phyloP scores from a whole-genome alignment of 2,329 filamentous ascomycete genomes.

The Colletotrichum viniferum region DNA sequence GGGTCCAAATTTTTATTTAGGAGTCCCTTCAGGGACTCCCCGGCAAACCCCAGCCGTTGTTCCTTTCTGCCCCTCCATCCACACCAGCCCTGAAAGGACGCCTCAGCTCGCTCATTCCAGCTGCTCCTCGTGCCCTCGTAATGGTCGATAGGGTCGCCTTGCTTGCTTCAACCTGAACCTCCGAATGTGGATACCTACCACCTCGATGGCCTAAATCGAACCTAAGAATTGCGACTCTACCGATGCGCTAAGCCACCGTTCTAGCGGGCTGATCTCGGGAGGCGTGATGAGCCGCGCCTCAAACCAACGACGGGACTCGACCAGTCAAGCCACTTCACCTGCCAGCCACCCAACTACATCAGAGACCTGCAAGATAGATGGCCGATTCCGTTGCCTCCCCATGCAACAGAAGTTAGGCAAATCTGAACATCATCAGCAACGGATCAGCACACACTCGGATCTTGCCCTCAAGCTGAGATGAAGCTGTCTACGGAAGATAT shows the following conservation, averaged over 20 bases:
- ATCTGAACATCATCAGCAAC: neutral
- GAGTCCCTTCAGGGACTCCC: slow-evolving; percentile 16
- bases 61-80: neutral
- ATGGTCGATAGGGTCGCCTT: neutral
- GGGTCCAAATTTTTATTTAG: slow-evolving; percentile 16
- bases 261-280: neutral
- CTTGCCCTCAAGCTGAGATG: neutral
- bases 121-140: neutral
- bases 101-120: neutral
- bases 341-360: neutral
- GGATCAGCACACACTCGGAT: neutral
- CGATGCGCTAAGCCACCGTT: slow-evolving; percentile 4
- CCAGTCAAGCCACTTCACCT: neutral
- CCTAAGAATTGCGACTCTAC: neutral
- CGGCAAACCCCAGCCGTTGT: neutral
- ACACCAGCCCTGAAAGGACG: neutral
- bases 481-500: neutral
- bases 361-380: neutral
- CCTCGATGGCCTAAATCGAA: neutral
- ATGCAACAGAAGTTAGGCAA: neutral
- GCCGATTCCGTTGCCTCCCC: neutral
- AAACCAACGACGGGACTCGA: neutral
- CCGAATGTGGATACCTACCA: neutral
- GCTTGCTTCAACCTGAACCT: neutral
- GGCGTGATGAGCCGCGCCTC: slow-evolving; percentile 4